These are phyloP conservation scores for Magnaporthales sp. DNA, from an alignment of 2,329 filamentous ascomycete genomes.

Conservation along the genomic window DNA sequence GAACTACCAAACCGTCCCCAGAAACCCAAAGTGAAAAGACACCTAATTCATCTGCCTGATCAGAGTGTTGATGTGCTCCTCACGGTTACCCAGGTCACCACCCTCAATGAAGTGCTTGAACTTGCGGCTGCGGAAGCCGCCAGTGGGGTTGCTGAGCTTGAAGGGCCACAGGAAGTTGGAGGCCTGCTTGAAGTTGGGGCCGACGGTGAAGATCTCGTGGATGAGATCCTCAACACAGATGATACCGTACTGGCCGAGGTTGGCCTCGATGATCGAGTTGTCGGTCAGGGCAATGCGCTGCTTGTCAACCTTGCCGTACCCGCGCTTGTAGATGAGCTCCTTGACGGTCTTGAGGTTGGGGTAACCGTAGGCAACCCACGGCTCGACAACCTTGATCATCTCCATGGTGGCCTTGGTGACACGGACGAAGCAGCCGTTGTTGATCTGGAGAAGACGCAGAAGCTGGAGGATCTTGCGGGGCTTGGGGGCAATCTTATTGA, in stretches of 20 bases:
- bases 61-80: constrained; percentile 94
- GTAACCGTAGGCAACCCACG: constrained; percentile 98
- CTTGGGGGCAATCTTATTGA: constrained; percentile 99
- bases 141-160: constrained; percentile 98
- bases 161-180: constrained; percentile 99
- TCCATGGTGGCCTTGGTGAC: constrained; percentile 95
- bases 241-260: constrained; percentile 96
- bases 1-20: constrained; percentile 8
- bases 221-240: constrained; percentile 99
- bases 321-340: constrained; percentile 99
- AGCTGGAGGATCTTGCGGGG: constrained; percentile 99
- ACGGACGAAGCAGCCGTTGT: constrained; percentile 98
- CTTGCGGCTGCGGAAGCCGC: constrained; percentile 93
- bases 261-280: constrained; percentile 95
- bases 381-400: constrained; percentile 98
- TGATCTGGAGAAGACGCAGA: constrained; percentile 99
- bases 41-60: constrained; percentile 97
- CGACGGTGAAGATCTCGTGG: constrained; percentile 98
- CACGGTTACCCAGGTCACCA: constrained; percentile 96
- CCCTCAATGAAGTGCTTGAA: constrained; percentile 99
- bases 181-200: constrained; percentile 99
- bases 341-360: constrained; percentile 98
- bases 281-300: constrained; percentile 94
- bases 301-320: constrained; percentile 98
- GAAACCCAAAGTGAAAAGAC: constrained; percentile 17